A percentile compares a stretch with the other conserved stretches of the same genome.
Conservation (phyloP, 306 rosid species). For the Sindora glabra region DNA sequence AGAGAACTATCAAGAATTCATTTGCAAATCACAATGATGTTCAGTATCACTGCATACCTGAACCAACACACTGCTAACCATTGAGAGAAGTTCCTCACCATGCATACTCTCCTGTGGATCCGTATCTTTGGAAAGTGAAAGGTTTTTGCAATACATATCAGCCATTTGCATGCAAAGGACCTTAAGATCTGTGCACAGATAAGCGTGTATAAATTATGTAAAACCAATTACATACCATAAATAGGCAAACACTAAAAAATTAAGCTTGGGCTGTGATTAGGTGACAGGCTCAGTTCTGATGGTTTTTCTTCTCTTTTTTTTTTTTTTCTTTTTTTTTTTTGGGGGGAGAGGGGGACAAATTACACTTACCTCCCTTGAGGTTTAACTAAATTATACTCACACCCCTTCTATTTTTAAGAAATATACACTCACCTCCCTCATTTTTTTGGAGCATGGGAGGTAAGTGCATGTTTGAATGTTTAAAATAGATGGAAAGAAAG, state of each 20-base stretch:
- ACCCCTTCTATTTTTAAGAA: too few relatives aligned
- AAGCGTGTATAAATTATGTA: conserved; percentile 16
- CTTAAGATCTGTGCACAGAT: conserved; percentile 68
- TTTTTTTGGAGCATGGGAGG: too few relatives aligned
- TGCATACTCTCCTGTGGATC: conserved; percentile 88
- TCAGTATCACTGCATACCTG: conserved; percentile 47
- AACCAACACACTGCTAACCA: conserved; percentile 62
- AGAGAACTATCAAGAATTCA: background rate
- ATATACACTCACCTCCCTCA: too few relatives aligned
- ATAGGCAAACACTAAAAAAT: conserved; percentile 19
- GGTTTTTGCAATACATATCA: conserved; percentile 70
- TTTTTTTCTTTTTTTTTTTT: too few relatives aligned
- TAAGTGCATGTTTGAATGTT: too few relatives aligned
- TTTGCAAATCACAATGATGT: background rate
- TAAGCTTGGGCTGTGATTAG: conserved; percentile 5
- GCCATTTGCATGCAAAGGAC: conserved; percentile 63
- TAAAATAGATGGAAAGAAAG: too few relatives aligned
- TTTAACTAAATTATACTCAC: too few relatives aligned
- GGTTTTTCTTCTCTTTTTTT: too few relatives aligned
- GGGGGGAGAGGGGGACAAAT: too few relatives aligned
- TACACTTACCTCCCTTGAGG: too few relatives aligned
- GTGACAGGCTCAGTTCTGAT: conserved; percentile 9
- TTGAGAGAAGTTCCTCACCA: conserved; percentile 87
- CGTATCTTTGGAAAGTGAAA: conserved; percentile 80
- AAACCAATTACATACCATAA: too few relatives aligned